Evolutionary conservation across 805 yeast species (phyloP).

Genomic region (Wickerhamiella spandovensis): DNA sequence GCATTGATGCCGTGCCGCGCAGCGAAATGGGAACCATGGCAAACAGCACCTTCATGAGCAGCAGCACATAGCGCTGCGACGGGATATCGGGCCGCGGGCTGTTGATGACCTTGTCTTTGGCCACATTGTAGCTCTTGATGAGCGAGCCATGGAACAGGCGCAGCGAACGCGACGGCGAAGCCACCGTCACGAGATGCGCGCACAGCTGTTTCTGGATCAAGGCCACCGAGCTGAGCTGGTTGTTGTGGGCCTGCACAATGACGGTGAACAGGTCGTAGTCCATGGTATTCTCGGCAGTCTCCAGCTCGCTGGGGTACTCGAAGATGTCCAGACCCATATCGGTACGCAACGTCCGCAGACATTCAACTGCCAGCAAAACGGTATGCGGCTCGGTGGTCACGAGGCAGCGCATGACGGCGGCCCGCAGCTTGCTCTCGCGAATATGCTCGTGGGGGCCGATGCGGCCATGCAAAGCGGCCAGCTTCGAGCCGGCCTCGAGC

Average conservation of each 20-base stretch:
- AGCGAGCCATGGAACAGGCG: background rate
- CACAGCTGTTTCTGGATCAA: constrained; percentile 38
- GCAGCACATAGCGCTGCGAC: background rate
- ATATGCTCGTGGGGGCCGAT: background rate
- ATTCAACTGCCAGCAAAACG: constrained; percentile 1
- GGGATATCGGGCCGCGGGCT: background rate
- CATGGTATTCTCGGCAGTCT: background rate
- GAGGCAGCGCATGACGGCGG: background rate
- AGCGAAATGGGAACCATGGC: background rate
- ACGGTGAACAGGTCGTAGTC: constrained; percentile 1
- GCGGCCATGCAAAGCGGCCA: background rate
- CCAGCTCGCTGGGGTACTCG: background rate
- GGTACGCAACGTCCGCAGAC: constrained; percentile 1
- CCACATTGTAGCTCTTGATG: background rate
- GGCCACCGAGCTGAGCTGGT: constrained; percentile 4
- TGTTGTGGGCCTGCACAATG: constrained; percentile 1
- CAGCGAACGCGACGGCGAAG: background rate
- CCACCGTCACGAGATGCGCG: constrained; percentile 26
- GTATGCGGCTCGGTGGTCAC: background rate
- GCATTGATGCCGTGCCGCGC: background rate
- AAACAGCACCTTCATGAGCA: background rate
- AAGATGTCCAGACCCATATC: background rate
- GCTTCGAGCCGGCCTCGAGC: background rate
- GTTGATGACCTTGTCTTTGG: background rate
- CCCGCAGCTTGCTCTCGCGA: constrained; percentile 1